Evolutionary conservation across 768 basidiomycete species (phyloP).

Genomic region (Panaeolus papilionaceus): DNA sequence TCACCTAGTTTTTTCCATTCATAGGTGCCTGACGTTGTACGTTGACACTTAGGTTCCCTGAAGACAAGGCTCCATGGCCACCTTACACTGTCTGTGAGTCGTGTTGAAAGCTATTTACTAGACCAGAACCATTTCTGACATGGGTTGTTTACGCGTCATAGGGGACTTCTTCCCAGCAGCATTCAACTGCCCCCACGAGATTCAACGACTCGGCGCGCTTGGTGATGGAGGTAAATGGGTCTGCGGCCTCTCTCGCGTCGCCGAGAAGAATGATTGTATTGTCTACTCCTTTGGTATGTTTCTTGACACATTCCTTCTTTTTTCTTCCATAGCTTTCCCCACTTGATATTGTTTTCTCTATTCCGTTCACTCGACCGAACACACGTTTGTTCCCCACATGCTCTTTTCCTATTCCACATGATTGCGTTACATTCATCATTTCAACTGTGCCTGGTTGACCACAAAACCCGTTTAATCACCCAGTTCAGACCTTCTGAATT

Average conservation of each 20-base stretch:
- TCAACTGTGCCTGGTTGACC: no score
- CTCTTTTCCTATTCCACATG: no score
- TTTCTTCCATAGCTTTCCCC: neutral
- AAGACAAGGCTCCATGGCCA: constrained; percentile 61
- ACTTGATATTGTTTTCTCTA: neutral
- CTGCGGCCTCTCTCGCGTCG: constrained; percentile 64
- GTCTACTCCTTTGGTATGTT: constrained; percentile 65
- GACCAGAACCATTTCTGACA: neutral
- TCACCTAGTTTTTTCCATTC: neutral
- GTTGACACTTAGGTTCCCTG: constrained; percentile 51
- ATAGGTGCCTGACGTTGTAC: neutral
- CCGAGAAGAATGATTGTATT: constrained; percentile 59
- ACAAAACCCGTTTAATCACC: no score
- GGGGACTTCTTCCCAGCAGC: constrained; percentile 64
- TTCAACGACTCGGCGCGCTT: constrained; percentile 55
- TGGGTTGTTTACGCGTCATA: constrained; percentile 28
- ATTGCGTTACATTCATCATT: neutral
- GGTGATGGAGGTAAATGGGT: constrained; percentile 79
- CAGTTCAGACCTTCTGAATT: neutral
- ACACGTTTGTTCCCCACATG: no score
- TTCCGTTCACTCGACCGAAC: neutral
- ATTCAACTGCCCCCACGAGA: constrained; percentile 58
- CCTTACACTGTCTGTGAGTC: constrained; percentile 64
- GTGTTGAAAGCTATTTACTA: neutral
- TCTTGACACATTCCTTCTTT: neutral